These are phyloP conservation scores for Aspergillus brasiliensis DNA, from an alignment of 2,329 filamentous ascomycete genomes.

Conservation along the genomic window DNA sequence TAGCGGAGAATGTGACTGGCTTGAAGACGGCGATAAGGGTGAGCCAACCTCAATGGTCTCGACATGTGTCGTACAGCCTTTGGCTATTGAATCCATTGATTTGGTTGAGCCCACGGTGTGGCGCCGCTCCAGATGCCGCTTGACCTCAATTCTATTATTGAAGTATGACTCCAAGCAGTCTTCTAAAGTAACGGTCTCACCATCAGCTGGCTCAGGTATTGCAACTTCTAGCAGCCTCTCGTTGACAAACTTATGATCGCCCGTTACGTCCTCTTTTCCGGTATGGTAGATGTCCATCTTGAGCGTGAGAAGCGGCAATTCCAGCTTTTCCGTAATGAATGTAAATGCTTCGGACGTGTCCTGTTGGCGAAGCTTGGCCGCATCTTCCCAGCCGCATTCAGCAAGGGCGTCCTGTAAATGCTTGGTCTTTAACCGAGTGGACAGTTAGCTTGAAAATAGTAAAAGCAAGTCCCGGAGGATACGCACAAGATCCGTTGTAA, in stretches of 20 bases:
- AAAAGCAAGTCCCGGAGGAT: background rate
- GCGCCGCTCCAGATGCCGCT: constrained; percentile 68
- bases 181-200: constrained; percentile 75
- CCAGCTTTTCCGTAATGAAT: constrained; percentile 87
- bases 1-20: constrained; percentile 22
- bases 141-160: constrained; percentile 89
- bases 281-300: constrained; percentile 96
- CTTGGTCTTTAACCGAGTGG: constrained; percentile 62
- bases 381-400: constrained; percentile 86
- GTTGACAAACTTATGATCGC: constrained; percentile 93
- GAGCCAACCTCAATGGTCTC: constrained; percentile 47
- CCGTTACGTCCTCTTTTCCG: constrained; percentile 76
- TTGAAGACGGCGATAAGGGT: constrained; percentile 39
- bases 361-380: constrained; percentile 76
- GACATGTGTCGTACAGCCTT: constrained; percentile 42
- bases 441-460: constrained; percentile 1
- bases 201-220: constrained; percentile 68
- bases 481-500: constrained; percentile 76
- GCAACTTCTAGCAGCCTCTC: constrained; percentile 89
- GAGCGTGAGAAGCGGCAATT: constrained; percentile 81
- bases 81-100: constrained; percentile 40
- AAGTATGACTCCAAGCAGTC: constrained; percentile 94
- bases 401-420: constrained; percentile 79
- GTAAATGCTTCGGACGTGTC: constrained; percentile 95
- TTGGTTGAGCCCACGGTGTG: constrained; percentile 56